Evolutionary conservation across 495 filamentous ascomycete genomes (phyloP).

Genomic region (Penicillium parvum): DNA sequence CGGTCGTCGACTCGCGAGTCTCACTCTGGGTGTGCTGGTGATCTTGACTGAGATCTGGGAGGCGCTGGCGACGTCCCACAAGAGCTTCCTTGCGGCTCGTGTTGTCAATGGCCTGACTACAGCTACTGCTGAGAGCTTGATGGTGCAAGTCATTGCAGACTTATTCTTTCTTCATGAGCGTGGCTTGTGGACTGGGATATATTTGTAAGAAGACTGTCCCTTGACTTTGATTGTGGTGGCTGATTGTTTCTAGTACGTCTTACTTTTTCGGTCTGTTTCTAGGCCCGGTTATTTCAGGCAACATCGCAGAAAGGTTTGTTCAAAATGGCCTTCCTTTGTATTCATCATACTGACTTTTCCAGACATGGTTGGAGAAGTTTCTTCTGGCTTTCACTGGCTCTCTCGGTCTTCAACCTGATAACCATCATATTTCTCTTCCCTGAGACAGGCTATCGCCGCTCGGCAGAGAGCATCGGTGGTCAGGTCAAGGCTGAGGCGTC

Average conservation of each 20-base stretch:
- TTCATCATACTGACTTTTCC: background rate
- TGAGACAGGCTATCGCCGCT: constrained; percentile 49
- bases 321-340: background rate
- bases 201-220: constrained; percentile 40
- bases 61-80: constrained; percentile 46
- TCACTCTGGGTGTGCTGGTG: constrained; percentile 46
- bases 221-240: background rate
- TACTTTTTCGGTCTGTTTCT: constrained; percentile 37
- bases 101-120: constrained; percentile 55
- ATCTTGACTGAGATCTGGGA: too few species aligned
- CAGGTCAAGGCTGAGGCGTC: background rate
- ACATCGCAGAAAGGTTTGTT: constrained; percentile 40
- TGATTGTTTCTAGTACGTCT: constrained; percentile 20
- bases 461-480: background rate
- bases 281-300: constrained; percentile 49
- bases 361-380: constrained; percentile 48
- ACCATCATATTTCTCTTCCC: constrained; percentile 48
- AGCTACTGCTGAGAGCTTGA: constrained; percentile 43
- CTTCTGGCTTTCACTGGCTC: constrained; percentile 46
- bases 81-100: constrained; percentile 50
- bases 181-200: constrained; percentile 56
- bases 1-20: constrained; percentile 49
- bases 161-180: constrained; percentile 62
- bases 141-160: constrained; percentile 56
- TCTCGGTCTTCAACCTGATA: constrained; percentile 38